Evolutionary conservation across 78 protist genomes (phyloP), one percentile per base, ranked within the genome.

Genomic region (Dictyostelium discoideum): DNA sequence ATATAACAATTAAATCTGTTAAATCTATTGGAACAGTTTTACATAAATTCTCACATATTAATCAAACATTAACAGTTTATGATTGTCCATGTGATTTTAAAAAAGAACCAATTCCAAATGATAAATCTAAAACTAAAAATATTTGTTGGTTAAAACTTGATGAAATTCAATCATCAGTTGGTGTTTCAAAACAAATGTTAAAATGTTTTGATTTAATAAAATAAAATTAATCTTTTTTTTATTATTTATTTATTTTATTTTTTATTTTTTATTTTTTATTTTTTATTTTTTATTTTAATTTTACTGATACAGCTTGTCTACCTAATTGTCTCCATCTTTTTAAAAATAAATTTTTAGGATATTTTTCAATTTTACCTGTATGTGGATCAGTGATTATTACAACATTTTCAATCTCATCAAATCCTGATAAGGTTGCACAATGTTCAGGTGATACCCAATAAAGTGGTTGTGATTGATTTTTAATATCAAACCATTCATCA

Each of bases 261-360:
- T 8, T 54, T 54, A 54, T 46, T 46, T 46, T 0, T 54, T 54
- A 54, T 60, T 60, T 14, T 13, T n/a, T n/a, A n/a, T 60, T 60
- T 60, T 8, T 54, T 54, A 54, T 46, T 46, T 46, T 0, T 54
- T 54, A 54, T 60, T 60, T 14, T 13, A 60, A 60, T 60, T n/a
- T 42, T 7, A 72, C 16, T 32, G 95, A 37, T 3, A 90, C 78
- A n/a, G 95, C 87, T 82, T 90, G 95, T 82, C 95, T 80, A 54
- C 95, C 95, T 44, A 82, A 29, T 82, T 90, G 95, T 82, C 95
- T 80, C 95, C 95, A 90, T 82, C 95, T 65, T 54, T 90, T 90
- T 40, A 82, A n/a, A 50, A 90, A 90, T 82, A 82, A 32, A 32
- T 37, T 13, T 90, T 82, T 90, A 24, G 39, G 4, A 54, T 90